phyloP scores from a whole-genome alignment of 192 early-diverging fungal species.

The Backusella tuberculispora region DNA sequence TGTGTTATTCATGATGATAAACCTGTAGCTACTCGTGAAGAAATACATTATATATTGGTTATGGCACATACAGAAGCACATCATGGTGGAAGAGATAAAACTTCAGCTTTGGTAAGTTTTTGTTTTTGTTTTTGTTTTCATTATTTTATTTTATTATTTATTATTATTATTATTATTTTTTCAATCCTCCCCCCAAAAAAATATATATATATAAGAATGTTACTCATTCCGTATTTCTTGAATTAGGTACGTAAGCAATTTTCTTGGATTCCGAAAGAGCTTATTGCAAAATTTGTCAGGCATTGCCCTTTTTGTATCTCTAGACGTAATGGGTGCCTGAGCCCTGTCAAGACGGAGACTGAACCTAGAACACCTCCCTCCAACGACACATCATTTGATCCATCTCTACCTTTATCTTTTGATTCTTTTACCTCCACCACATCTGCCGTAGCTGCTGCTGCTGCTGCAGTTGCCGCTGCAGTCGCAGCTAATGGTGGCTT shows the following conservation, averaged over 20 bases:
- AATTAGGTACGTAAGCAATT: slow-evolving; percentile 34
- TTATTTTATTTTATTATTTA: slow-evolving; percentile 5
- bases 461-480: not conserved
- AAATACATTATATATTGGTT: slow-evolving; percentile 48
- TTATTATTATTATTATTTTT: not conserved
- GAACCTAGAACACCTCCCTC: not conserved
- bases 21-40: slow-evolving; percentile 52
- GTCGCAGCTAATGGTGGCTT: not conserved
- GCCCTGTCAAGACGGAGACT: slow-evolving; percentile 5
- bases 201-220: slow-evolving; percentile 24
- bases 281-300: slow-evolving; percentile 37
- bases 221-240: slow-evolving; percentile 16
- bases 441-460: not conserved
- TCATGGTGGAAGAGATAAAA: slow-evolving; percentile 56
- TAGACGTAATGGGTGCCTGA: slow-evolving; percentile 32
- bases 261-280: slow-evolving; percentile 42
- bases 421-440: not conserved
- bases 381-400: slow-evolving; percentile 9
- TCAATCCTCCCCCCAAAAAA: not conserved
- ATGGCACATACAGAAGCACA: slow-evolving; percentile 51
- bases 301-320: slow-evolving; percentile 42
- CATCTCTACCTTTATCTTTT: not conserved
- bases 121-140: not conserved
- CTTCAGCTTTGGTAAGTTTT: slow-evolving; percentile 49
- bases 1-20: slow-evolving; percentile 52